Base-by-base conservation (phyloP, 1,284 basidiomycete genomes). In the Mycosarcoma maydis region DNA sequence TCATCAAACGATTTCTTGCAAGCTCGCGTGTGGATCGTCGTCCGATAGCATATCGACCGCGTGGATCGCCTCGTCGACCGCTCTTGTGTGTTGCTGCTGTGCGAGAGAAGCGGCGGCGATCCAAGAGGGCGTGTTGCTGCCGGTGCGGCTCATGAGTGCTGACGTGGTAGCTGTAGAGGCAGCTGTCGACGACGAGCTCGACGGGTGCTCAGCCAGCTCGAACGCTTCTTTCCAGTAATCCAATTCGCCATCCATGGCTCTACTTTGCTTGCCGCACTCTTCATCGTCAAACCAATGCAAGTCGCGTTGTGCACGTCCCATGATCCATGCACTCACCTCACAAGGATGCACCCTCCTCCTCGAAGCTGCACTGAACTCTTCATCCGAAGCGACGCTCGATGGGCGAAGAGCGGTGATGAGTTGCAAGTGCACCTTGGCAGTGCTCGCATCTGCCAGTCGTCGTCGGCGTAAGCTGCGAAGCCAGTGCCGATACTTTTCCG, bases 291-390 rank as follows among this genome's bases (percentile, higher is more conserved):
- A 64, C 61, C 61, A 65, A 27, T 65, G 41, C 10, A 27, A 11
- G 2, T 45, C 38, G 0, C 19, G 37, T 16, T 45, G 45, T n/a
- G 58, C 43, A n/a, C 57, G 58, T 20, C 32, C 22, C 65, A 68
- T 68, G 47, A 61, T 68, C 65, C 65, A 68, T 4, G 44, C 42
- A 42, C 57, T 57, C 16, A 68, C 65, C 19, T 61, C 56, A 37
- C 53, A 56, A n/a, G 65, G 65, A 30, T 68, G 65, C 6, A 64
- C 36, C n/a, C 60, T 48, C 16, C 16, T n/a, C 6, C 33, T 41
- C n/a, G n/a, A n/a, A 23, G 42, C 14, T 19, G n/a, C 11, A 7
- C 9, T 22, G 7, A n/a, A 32, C 2, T 4, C 30, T 6, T 42
- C 26, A 3, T 32, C 46, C 1, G 24, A 8, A 6, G 17, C 36